Conservation (phyloP, 345 rosid species). For the Salix brachista region DNA sequence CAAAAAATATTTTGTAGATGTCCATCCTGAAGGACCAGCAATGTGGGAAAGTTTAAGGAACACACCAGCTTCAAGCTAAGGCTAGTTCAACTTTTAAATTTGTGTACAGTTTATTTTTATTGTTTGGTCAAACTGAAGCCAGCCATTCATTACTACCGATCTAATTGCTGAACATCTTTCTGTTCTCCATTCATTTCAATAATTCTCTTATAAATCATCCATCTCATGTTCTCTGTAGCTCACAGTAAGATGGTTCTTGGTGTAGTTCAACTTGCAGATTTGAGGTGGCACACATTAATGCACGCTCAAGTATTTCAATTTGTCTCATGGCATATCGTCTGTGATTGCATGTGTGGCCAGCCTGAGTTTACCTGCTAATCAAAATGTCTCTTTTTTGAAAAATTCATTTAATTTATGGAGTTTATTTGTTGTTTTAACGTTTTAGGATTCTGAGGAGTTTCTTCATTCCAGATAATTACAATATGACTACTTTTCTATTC, state of each 20-base stretch:
- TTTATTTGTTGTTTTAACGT: background rate
- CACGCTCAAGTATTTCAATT: too few species aligned
- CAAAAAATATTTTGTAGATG: slow-evolving; percentile 57
- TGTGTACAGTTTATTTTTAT: background rate
- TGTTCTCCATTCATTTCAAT: background rate
- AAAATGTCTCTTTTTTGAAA: too few species aligned
- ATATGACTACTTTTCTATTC: background rate
- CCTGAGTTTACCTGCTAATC: too few species aligned
- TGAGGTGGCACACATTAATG: too few species aligned
- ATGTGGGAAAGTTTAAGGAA: slow-evolving; percentile 63
- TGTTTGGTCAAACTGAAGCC: background rate
- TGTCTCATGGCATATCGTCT: too few species aligned
- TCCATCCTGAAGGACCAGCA: slow-evolving; percentile 75
- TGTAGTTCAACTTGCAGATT: too few species aligned
- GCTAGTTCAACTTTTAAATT: background rate
- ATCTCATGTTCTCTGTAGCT: too few species aligned
- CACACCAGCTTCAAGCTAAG: slow-evolving; percentile 25
- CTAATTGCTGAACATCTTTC: background rate
- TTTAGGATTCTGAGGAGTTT: background rate
- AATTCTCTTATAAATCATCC: background rate
- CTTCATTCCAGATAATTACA: background rate
- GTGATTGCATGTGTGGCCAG: too few species aligned
- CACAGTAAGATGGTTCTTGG: too few species aligned
- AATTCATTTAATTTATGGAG: background rate
- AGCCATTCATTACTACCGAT: background rate